A percentile compares a stretch with the other conserved stretches of the same genome.
Conservation (phyloP, 2,329 filamentous ascomycete genomes). For the Pleochaeta shiraiana region DNA sequence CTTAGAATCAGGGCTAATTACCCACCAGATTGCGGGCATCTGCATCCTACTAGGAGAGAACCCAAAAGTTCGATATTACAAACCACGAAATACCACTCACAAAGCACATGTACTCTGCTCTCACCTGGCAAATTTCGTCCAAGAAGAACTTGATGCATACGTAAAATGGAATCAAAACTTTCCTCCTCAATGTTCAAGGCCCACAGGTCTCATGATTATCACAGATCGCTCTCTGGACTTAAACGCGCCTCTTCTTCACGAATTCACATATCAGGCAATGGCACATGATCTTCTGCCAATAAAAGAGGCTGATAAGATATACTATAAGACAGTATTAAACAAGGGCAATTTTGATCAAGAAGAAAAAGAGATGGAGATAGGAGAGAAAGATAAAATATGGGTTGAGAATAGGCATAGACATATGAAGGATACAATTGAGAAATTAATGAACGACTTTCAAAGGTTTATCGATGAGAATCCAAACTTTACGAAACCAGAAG, state of each 20-base stretch:
- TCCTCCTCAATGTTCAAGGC: conserved; percentile 55
- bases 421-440: conserved; percentile 96
- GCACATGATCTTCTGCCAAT: conserved; percentile 82
- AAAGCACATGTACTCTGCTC: conserved; percentile 75
- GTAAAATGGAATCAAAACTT: conserved; percentile 68
- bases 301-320: conserved; percentile 71
- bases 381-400: conserved; percentile 86
- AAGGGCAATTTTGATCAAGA: conserved; percentile 47
- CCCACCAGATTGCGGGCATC: conserved; percentile 51
- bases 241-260: conserved; percentile 69
- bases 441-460: conserved; percentile 78
- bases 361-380: conserved; percentile 78
- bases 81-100: conserved; percentile 50
- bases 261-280: conserved; percentile 98
- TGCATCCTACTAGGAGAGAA: conserved; percentile 90
- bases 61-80: conserved; percentile 80
- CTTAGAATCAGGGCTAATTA: conserved; percentile 8
- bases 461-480: conserved; percentile 82
- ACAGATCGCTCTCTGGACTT: conserved; percentile 89
- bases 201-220: conserved; percentile 64
- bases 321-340: conserved; percentile 62
- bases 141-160: conserved; percentile 78
- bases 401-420: conserved; percentile 83
- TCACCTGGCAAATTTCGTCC: conserved; percentile 76
- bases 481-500: conserved; percentile 61